Base-by-base conservation (phyloP, 179 eudicot genomes). In the Pouteria campechiana region DNA sequence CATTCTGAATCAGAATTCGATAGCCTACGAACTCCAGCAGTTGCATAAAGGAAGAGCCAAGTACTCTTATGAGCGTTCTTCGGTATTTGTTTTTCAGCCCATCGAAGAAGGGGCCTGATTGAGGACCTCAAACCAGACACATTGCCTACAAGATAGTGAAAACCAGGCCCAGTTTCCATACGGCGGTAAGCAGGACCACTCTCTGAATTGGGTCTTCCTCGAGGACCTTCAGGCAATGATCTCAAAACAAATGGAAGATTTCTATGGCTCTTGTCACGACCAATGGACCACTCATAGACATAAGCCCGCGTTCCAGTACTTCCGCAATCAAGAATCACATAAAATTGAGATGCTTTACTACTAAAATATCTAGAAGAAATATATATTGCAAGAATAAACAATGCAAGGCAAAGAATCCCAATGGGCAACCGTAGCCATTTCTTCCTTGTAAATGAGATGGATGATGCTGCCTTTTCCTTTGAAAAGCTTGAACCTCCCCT, bases 141-240 rank as follows among this genome's bases (percentile, higher is more conserved):
- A 59, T 87, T 92, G 52, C 67, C 88, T 31, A 80, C 99, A 67
- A 92, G 41, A 48, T 86, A 87, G 70, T 92, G 92, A 61, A 92
- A 78, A 42, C 94, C 99, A 34, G 99, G 99, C 53, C 83, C 96
- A 36, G 96, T 92, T 76, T 92, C 99, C 96, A 75, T 92, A 33
- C 99, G 72, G 39, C 78, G 78, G 55, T 92, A 92, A 63, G 99
- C 99, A 35, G 93, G 85, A 36, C 94, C 92, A 45, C 63, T 79
- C 46, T 76, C 75, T 6, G 77, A 68, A 48, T 60, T 72, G 20
- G 81, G 69, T 60, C 78, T 90, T 30, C 45, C 67, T 16, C 36
- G 57, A 46, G 63, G 50, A 24, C 52, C 59, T 63, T 70, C 85
- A 16, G 99, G 86, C 45, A 72, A 53, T 59, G 96, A 82, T 51